Conservation (phyloP, 2,329 filamentous ascomycete genomes). For the Beauveria australis region DNA sequence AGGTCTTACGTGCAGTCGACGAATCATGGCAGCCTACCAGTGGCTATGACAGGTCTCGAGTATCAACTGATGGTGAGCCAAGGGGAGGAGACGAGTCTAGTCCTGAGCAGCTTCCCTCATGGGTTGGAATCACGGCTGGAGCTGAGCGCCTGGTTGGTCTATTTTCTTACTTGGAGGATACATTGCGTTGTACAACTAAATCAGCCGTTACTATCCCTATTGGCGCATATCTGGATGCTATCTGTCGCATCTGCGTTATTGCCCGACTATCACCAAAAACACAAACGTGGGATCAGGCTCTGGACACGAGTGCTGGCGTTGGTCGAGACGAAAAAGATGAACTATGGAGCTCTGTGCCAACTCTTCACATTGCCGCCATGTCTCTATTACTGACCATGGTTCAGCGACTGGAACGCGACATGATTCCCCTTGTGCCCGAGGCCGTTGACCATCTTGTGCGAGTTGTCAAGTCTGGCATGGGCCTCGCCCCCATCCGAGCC, state of each 20-base stretch:
- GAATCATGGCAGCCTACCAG: constrained; percentile 73
- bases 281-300: constrained; percentile 38
- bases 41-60: constrained; percentile 35
- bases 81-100: constrained; percentile 34
- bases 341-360: constrained; percentile 64
- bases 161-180: constrained; percentile 55
- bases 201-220: constrained; percentile 59
- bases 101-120: constrained; percentile 51
- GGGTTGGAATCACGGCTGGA: constrained; percentile 70
- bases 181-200: constrained; percentile 57
- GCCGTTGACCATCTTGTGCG: constrained; percentile 65
- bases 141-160: constrained; percentile 60
- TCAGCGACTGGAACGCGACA: constrained; percentile 48
- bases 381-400: constrained; percentile 50
- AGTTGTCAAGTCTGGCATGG: constrained; percentile 55
- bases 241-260: constrained; percentile 62
- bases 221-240: constrained; percentile 58
- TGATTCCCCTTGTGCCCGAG: constrained; percentile 52
- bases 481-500: constrained; percentile 45
- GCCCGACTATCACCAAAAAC: constrained; percentile 41
- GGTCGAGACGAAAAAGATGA: constrained; percentile 74
- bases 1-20: constrained; percentile 67
- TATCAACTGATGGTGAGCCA: constrained; percentile 39
- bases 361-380: constrained; percentile 65
- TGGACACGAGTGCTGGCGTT: constrained; percentile 65